Base-by-base conservation (phyloP, 331 rosid species). In the Arachis monticola region DNA sequence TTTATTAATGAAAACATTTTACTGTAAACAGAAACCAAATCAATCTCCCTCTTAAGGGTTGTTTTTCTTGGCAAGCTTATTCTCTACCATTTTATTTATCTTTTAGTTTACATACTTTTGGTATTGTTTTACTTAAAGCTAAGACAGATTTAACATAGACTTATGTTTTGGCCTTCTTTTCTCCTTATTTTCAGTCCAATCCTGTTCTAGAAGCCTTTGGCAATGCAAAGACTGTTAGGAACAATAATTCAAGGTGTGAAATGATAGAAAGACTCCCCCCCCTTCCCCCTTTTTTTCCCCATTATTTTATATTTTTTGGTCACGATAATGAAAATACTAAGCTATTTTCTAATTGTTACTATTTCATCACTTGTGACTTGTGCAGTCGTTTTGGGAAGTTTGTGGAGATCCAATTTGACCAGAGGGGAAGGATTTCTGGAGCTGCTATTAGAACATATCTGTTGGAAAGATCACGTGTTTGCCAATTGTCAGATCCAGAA, bases 201-300 rank as follows among this genome's bases (percentile, higher is more conserved):
- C 99, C 99, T 66, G 98, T 95, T 83, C 84, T 95, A 72, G 99
- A 95, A 86, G 99, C 99, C 78, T 95, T 95, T 82, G 99, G 99
- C 75, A 95, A 95, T 81, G 99, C 99, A 14, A 95, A 92, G 85
- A 95, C 99, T 38, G 99, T 95, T 42, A 81, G 99, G 78, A 95
- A 95, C 86, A 92, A 95, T 77, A 95, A 95, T 76, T 95, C 99
- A 67, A 95, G 99, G 99, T 95, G 69, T 35, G 40, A 35, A 35
- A 35, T 35, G 40, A 35, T 35, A 35, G 40, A 35, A 35, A 64
- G 12, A 35, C 40, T 17, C 22, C 22, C 22, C 22, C 22, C 22
- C 22, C 22, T 17, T 17, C 22, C 22, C 22, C 22, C 22, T 17
- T 68, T 63, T 69, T 71, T 7, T 35, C 6, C 22, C 22, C 40